Evolutionary conservation across 805 yeast genomes (phyloP), one percentile per base, ranked within the genome.

Genomic region (Candida fluviatilis): DNA sequence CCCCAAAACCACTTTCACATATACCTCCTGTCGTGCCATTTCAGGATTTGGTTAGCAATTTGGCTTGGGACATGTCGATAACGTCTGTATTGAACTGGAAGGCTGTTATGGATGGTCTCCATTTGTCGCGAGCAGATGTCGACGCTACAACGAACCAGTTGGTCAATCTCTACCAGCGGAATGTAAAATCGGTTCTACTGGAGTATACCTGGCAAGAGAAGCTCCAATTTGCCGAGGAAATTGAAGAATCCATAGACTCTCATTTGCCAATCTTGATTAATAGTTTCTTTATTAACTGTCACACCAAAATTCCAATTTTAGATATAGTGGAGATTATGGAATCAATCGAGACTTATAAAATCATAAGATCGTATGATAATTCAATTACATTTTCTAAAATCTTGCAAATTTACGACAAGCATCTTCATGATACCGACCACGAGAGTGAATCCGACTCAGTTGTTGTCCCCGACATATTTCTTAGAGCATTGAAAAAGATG

Each of bases 11-110:
- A n/a, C 27, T n/a, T n/a, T n/a, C n/a, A n/a, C n/a, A n/a, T n/a
- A n/a, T n/a, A n/a, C n/a, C n/a, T n/a, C n/a, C n/a, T n/a, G n/a
- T n/a, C n/a, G n/a, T n/a, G n/a, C n/a, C n/a, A n/a, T n/a, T n/a
- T n/a, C n/a, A n/a, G n/a, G n/a, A n/a, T n/a, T n/a, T n/a, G n/a
- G n/a, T n/a, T 21, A 7, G 29, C 13, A 26, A 12, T 12, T 26
- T 12, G 13, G 29, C 5, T 26, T 64, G 69, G 70, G 62, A 64
- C 46, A 54, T 62, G 59, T 59, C 67, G 3, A 36, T 60, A 12
- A 51, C 60, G 1, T 47, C 60, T 11, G 36, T 64, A 2, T 31
- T 64, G 31, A 48, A 47, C 24, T 64, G 69, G 69, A 38, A 43
- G 3, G 59, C 41, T 28, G 54, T 62, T 37, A 35, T 16, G 23